Base-by-base conservation (phyloP, 2,329 filamentous ascomycete species). In the Cercospora sojina region DNA sequence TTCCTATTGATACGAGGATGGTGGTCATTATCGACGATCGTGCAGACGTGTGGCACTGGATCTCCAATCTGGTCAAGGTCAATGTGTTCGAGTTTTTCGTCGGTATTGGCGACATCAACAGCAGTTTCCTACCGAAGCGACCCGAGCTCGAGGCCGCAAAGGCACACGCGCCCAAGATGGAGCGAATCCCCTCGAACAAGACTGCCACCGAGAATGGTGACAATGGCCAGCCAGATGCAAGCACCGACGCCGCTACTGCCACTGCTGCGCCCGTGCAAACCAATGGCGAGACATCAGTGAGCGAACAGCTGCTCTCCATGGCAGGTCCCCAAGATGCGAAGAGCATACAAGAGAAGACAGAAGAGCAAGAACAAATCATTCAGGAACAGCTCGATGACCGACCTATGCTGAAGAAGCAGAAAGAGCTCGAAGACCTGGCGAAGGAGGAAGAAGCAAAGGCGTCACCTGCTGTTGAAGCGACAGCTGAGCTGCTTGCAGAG, bases 1-100 rank as follows among this genome's bases (percentile, higher is more conserved):
- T 99, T 78, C 95, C 96, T 5, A 92, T 97, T 67, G 96, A 96
- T 79, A 98, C 94, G 5, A 94, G 96, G 79, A 99, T 99, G 95
- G 96, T 97, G 0, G 93, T 97, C 66, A 97, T 99, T 74, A 99
- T 99, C 71, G 95, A 99, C 77, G 95, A 99, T 79, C 88, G 95
- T 72, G 92, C 92, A 62, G 95, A 99, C 77, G 94, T 99, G 7
- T 99, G 95, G 95, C 88, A 90, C 72, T 98, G 97, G 84, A 90
- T 91, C 72, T 87, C 91, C 5, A 97, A 99, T 74, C 85, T 99
- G 38, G 92, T 99, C 81, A 97, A 96, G 77, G 95, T 99, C 35
- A 89, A 89, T 1, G 92, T 94, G 0, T 99, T 97, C 78, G 94
- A 98, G 78, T 99, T 99, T 80, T 99, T 98, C 81, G 92, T 96